A percentile compares a stretch with the other conserved stretches of the same genome.
These are phyloP conservation scores for Aegilops longissima DNA, from an alignment of 176 grass and related monocot species.

Conservation along the genomic window DNA sequence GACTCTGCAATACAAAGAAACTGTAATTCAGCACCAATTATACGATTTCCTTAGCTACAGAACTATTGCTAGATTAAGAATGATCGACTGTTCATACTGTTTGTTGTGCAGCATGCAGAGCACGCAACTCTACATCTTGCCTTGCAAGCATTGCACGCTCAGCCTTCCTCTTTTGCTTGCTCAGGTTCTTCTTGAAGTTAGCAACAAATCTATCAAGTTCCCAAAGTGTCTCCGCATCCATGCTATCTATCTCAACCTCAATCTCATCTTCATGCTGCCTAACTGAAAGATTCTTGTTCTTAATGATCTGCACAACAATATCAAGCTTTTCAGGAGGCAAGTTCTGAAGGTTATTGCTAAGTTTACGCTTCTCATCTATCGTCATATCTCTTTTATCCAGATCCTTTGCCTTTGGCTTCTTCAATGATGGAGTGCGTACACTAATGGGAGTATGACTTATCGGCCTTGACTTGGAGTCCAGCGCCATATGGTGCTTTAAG, in stretches of 20 bases:
- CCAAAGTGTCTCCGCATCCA: constrained; percentile 96
- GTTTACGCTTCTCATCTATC: constrained; percentile 85
- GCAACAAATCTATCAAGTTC: constrained; percentile 95
- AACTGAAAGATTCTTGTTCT: constrained; percentile 85
- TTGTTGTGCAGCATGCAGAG: constrained; percentile 48
- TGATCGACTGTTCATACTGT: constrained; percentile 40
- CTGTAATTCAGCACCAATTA: neutral
- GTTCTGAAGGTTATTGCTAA: constrained; percentile 94
- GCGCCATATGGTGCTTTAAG: constrained; percentile 28
- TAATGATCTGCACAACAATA: constrained; percentile 81
- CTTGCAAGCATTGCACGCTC: constrained; percentile 82
- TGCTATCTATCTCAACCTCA: constrained; percentile 99
- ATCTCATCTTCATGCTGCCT: constrained; percentile 97
- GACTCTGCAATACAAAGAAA: constrained; percentile 35
- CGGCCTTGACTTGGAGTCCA: constrained; percentile 52
- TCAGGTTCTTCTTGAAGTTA: constrained; percentile 94
- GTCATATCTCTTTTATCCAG: constrained; percentile 96
- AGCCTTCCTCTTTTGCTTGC: constrained; percentile 94
- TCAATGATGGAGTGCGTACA: constrained; percentile 62
- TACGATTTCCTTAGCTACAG: neutral
- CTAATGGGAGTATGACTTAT: constrained; percentile 48
- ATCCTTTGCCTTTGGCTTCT: constrained; percentile 98
- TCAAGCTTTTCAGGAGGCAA: constrained; percentile 83
- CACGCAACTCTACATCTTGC: constrained; percentile 45
- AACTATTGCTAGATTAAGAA: neutral